A percentile compares a stretch with the other conserved stretches of the same genome.
Evolutionary conservation across 2,329 filamentous ascomycete species (phyloP).

Genomic region (Ceratocystiopsis minuta): DNA sequence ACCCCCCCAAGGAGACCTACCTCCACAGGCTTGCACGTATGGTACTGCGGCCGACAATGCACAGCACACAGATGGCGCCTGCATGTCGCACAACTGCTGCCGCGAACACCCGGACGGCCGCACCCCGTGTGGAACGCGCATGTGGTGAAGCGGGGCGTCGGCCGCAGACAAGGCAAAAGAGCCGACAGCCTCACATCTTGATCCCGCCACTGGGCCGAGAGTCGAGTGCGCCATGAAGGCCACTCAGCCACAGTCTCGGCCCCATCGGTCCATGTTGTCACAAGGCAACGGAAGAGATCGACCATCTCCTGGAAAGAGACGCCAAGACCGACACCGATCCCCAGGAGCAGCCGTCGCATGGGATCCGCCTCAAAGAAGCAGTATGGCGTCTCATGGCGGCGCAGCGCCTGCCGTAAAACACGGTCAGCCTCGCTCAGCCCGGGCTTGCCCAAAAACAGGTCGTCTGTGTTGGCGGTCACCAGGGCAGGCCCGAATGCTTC

Average conservation of each 20-base stretch:
- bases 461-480: neutral
- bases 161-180: neutral
- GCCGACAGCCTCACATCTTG: neutral
- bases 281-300: neutral
- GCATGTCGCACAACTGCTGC: neutral
- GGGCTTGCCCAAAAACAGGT: neutral
- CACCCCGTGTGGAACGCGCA: neutral
- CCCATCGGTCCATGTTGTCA: neutral
- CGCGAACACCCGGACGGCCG: neutral
- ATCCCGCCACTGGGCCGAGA: neutral
- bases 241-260: neutral
- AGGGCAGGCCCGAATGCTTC: slow-evolving; percentile 16
- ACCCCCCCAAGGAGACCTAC: neutral
- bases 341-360: slow-evolving; percentile 2
- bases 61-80: neutral
- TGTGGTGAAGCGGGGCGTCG: neutral
- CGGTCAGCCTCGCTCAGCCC: slow-evolving; percentile 2
- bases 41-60: neutral
- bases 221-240: neutral
- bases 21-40: neutral
- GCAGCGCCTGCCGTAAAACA: neutral
- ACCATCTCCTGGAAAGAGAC: neutral
- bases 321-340: neutral
- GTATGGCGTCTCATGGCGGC: neutral
- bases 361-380: neutral